Conservation (phyloP, 441 rosid genomes). For the Monsonia emarginata region DNA sequence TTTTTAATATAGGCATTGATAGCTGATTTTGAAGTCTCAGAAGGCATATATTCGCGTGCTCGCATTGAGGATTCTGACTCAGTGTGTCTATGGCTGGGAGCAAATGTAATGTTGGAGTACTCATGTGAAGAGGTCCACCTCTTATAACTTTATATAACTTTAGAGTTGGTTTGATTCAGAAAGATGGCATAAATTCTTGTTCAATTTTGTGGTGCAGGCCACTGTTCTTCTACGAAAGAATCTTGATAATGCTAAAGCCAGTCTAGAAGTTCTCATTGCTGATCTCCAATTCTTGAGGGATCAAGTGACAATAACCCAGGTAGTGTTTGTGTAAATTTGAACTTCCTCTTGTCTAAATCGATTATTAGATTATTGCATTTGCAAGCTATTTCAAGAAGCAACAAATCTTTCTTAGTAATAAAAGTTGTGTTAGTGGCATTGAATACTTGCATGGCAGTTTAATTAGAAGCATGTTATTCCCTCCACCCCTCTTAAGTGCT, state of each 20-base stretch:
- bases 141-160: slow-evolving; percentile 15
- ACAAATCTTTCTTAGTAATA: not conserved
- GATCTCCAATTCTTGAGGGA: slow-evolving; percentile 91
- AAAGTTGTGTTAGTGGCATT: not conserved
- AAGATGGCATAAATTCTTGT: slow-evolving; percentile 22
- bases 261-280: slow-evolving; percentile 76
- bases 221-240: slow-evolving; percentile 62
- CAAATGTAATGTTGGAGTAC: slow-evolving; percentile 92
- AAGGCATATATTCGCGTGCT: slow-evolving; percentile 81
- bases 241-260: slow-evolving; percentile 83
- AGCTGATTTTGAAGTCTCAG: slow-evolving; percentile 81
- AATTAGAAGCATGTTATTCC: too few relatives aligned
- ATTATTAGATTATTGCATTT: not conserved
- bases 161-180: slow-evolving; percentile 9
- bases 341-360: not conserved
- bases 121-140: slow-evolving; percentile 65
- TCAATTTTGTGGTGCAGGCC: slow-evolving; percentile 43
- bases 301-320: slow-evolving; percentile 92
- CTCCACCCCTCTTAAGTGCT: too few relatives aligned
- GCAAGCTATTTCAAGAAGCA: not conserved
- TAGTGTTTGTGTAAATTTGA: slow-evolving; percentile 10
- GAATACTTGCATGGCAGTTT: too few relatives aligned
- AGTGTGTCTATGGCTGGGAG: slow-evolving; percentile 85
- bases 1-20: slow-evolving; percentile 39
- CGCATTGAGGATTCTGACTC: slow-evolving; percentile 51